Base-by-base conservation (phyloP, 306 rosid species). In the Mucuna pruriens region DNA sequence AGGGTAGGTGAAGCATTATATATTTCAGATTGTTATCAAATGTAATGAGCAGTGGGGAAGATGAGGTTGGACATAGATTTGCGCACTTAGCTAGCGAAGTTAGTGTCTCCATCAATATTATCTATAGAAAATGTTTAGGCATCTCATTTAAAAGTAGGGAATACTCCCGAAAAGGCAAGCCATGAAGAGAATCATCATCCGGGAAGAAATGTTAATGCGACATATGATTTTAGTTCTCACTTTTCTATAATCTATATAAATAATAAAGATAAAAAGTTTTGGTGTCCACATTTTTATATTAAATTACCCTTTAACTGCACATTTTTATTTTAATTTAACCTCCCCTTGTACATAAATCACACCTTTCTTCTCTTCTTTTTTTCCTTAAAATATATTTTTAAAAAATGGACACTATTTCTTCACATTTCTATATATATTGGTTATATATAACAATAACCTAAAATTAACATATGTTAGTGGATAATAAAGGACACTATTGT, bases 81-180 rank as follows among this genome's bases (percentile, higher is more conserved):
- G 20, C 1, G 0, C 61, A 17, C 62, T 23, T 20, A 31, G n/a
- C 40, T 61, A 60, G 79, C 23, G 31, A 26, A 68, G 23, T 29
- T 46, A 61, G 66, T 42, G 38, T 71, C 26, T 48, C 36, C 61
- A 68, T 54, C 68, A 40, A 25, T 61, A 62, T 19, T 25, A 46
- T 46, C 79, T 49, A n/a, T 15, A 8, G 17, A 62, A 44, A 73
- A 46, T n/a, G 5, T 71, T 36, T 81, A 73, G 80, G 74, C 64
- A 63, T 73, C 46, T 51, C 84, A 29, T 60, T 44, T 57, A n/a
- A n/a, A 72, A 29, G 38, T 20, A 15, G 29, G 45, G 39, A 76
- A 45, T n/a, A 6, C 34, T 51, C 31, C 34, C 20, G 10, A 2
- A 31, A 71, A 49, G 20, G 23, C 20, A 52, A 36, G 49, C 49